A percentile compares a stretch with the other conserved stretches of the same genome.
phyloP scores from a whole-genome alignment of 805 yeast species.

The Metschnikowia drakensbergensis region DNA sequence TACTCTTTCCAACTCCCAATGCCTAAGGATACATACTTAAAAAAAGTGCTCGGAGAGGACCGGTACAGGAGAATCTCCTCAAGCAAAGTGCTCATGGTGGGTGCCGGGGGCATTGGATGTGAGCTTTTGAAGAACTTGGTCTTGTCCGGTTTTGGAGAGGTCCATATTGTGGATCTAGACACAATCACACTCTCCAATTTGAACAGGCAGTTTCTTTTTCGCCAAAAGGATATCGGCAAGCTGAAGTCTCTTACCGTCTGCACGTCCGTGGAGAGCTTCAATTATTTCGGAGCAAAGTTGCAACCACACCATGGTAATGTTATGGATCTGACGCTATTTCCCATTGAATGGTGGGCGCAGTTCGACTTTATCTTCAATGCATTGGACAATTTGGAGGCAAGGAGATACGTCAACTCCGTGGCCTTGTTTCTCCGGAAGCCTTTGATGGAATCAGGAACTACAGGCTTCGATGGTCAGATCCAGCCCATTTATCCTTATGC shows the following conservation, averaged over 20 bases:
- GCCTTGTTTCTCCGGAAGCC: conserved; percentile 71
- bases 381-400: conserved; percentile 86
- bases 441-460: conserved; percentile 89
- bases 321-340: conserved; percentile 69
- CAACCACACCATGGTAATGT: conserved; percentile 84
- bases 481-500: conserved; percentile 81
- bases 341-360: conserved; percentile 66
- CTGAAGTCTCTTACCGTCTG: conserved; percentile 85
- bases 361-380: conserved; percentile 87
- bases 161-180: conserved; percentile 91
- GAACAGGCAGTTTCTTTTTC: conserved; percentile 88
- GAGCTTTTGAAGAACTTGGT: conserved; percentile 80
- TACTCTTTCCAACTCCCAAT: conserved; percentile 14
- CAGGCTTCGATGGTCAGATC: conserved; percentile 91
- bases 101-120: conserved; percentile 97
- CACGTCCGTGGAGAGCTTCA: conserved; percentile 72
- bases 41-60: conserved; percentile 42
- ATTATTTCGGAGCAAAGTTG: conserved; percentile 54
- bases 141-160: conserved; percentile 76
- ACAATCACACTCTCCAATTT: conserved; percentile 90
- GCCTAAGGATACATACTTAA: conserved; percentile 42
- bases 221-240: conserved; percentile 84
- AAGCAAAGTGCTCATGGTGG: conserved; percentile 73
- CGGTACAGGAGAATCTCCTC: conserved; percentile 25
- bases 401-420: conserved; percentile 83